Evolutionary conservation across 2,329 filamentous ascomycete species (phyloP).

Genomic region (Ustilaginoidea virens): DNA sequence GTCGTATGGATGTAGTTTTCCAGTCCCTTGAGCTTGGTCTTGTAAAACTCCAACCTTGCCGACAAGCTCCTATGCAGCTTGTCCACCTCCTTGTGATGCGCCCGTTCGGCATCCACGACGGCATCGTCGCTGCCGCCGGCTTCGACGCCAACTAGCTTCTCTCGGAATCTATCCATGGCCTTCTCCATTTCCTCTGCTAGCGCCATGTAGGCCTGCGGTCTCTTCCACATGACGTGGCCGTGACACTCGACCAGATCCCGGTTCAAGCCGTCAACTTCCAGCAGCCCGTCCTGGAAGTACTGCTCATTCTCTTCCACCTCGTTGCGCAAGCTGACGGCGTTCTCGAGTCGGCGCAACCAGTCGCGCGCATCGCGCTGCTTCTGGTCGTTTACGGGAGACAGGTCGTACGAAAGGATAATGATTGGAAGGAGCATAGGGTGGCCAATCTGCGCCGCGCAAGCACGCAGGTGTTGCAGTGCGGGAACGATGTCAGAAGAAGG

Average conservation of each 20-base stretch:
- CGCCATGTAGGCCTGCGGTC: constrained; percentile 43
- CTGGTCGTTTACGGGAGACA: constrained; percentile 38
- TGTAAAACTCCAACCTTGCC: constrained; percentile 42
- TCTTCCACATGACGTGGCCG: constrained; percentile 45
- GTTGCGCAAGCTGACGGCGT: constrained; percentile 43
- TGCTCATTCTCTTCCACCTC: constrained; percentile 41
- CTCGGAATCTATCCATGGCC: constrained; percentile 29
- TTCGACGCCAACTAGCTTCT: constrained; percentile 10
- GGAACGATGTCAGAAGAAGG: constrained; percentile 36
- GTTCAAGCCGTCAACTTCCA: constrained; percentile 45
- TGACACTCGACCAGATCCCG: constrained; percentile 49
- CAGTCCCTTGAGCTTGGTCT: constrained; percentile 42
- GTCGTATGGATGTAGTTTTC: constrained; percentile 49
- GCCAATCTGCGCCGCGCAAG: constrained; percentile 31
- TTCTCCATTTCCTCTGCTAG: constrained; percentile 32
- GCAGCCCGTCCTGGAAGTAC: constrained; percentile 34
- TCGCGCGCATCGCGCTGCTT: constrained; percentile 48
- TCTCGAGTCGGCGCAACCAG: constrained; percentile 44
- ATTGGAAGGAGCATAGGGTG: constrained; percentile 44
- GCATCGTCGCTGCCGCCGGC: constrained; percentile 5
- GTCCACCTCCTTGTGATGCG: constrained; percentile 19
- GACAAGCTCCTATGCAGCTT: constrained; percentile 36
- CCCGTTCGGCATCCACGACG: constrained; percentile 12
- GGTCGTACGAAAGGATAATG: constrained; percentile 43
- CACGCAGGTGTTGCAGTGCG: constrained; percentile 32